phyloP scores from a whole-genome alignment of 108 stramenopile species.

The Aureococcus anophagefferens region DNA sequence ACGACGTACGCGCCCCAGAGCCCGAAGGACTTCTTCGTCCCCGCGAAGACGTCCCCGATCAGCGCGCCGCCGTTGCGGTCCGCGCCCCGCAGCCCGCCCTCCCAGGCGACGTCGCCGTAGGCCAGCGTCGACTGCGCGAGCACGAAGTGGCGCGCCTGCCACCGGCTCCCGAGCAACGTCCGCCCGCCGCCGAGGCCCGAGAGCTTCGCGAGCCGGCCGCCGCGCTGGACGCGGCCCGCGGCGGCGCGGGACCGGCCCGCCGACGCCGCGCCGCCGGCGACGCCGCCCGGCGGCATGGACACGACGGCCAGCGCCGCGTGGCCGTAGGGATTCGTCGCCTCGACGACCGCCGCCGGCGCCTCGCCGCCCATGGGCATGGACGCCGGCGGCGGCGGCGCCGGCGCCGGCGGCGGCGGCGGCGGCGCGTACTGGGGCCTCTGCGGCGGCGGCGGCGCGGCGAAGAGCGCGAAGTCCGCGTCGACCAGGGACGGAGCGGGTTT shows the following conservation, averaged over 20 bases:
- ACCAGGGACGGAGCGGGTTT: too few relatives aligned
- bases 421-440: too few relatives aligned
- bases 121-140: not conserved
- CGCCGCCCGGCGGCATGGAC: not conserved
- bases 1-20: not conserved
- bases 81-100: not conserved
- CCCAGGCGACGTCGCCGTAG: not conserved
- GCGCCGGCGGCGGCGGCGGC: too few relatives aligned
- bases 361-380: not conserved
- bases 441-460: not conserved
- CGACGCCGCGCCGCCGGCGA: not conserved
- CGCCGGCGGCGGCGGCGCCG: not conserved
- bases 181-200: not conserved
- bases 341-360: not conserved
- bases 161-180: not conserved
- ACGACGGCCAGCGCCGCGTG: not conserved
- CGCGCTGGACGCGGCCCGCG: not conserved
- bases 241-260: not conserved
- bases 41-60: not conserved
- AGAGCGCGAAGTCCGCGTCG: not conserved
- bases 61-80: too few relatives aligned
- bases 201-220: not conserved
- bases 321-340: not conserved
- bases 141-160: not conserved
- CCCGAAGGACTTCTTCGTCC: not conserved